Conservation (phyloP, 257 asterid species). For the Anisodus acutangulus region DNA sequence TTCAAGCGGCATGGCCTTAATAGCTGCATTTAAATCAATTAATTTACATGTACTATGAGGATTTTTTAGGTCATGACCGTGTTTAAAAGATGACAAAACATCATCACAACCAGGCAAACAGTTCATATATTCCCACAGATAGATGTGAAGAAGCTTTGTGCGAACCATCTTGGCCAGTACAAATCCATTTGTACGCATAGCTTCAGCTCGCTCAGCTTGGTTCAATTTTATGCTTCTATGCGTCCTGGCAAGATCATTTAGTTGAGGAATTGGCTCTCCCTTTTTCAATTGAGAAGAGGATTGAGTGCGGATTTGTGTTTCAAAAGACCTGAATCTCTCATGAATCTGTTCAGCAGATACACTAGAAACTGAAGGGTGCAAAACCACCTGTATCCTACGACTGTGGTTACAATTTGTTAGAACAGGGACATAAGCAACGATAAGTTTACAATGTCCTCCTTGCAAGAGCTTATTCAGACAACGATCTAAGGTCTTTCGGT, state of each 20-base stretch:
- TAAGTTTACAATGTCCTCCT: constrained; percentile 85
- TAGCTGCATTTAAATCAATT: constrained; percentile 67
- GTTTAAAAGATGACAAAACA: constrained; percentile 51
- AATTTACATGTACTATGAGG: constrained; percentile 77
- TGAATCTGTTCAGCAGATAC: constrained; percentile 77
- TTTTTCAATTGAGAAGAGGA: constrained; percentile 53
- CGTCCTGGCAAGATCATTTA: constrained; percentile 74
- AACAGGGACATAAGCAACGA: constrained; percentile 64
- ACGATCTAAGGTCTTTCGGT: constrained; percentile 77
- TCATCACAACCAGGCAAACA: constrained; percentile 60
- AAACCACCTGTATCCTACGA: constrained; percentile 70
- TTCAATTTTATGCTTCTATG: constrained; percentile 44
- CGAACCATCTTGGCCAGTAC: constrained; percentile 84
- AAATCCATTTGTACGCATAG: constrained; percentile 78
- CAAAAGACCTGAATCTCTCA: constrained; percentile 74
- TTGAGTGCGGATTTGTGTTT: constrained; percentile 62
- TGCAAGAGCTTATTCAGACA: constrained; percentile 75
- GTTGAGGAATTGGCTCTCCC: constrained; percentile 52
- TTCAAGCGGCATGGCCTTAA: constrained; percentile 81
- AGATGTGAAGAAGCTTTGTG: constrained; percentile 80
- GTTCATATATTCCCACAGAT: constrained; percentile 73
- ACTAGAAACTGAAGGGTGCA: constrained; percentile 71
- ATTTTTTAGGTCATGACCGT: constrained; percentile 58
- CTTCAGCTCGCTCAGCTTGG: constrained; percentile 63
- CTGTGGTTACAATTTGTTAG: constrained; percentile 79